Percentiles rank a stretch among this genome's conserved stretches.
Conservation (phyloP, 352 stramenopile genomes). For the Phytophthora tentaculata region DNA sequence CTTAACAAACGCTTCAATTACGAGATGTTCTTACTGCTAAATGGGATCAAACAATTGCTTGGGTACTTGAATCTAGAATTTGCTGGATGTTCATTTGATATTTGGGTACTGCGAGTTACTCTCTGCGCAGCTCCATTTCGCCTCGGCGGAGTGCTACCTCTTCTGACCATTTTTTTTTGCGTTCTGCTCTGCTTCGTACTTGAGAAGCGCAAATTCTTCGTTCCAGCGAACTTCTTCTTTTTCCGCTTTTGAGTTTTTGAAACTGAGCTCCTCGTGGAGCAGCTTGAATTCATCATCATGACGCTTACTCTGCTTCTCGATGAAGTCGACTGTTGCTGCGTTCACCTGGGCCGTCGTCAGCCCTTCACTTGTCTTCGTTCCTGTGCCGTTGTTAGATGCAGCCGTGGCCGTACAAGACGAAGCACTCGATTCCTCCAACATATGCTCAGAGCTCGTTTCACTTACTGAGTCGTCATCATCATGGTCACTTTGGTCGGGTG, state of each 20-base stretch:
- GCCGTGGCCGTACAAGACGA: neutral
- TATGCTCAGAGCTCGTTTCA: neutral
- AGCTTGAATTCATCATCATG: neutral
- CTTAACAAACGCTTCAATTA: too few relatives aligned
- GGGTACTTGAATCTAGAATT: too few relatives aligned
- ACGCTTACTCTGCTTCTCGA: neutral
- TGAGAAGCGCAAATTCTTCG: slow-evolving; percentile 5
- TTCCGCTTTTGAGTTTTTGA: too few relatives aligned
- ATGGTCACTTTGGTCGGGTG: neutral
- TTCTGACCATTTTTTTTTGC: neutral
- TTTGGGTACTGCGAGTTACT: too few relatives aligned
- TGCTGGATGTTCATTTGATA: too few relatives aligned
- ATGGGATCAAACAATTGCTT: too few relatives aligned
- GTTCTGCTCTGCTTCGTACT: neutral
- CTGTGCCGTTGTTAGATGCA: neutral
- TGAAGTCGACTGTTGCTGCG: slow-evolving; percentile 7
- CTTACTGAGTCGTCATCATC: neutral
- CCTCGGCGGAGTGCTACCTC: slow-evolving; percentile 2
- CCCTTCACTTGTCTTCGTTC: neutral
- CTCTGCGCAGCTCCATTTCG: slow-evolving; percentile 2
- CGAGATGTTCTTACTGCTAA: too few relatives aligned
- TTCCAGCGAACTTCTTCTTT: too few relatives aligned
- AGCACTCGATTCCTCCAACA: neutral
- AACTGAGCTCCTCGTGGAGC: too few relatives aligned
- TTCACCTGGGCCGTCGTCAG: slow-evolving; percentile 13